Conservation (phyloP, 176 grass and related monocot species). For the Aegilops tauschii region DNA sequence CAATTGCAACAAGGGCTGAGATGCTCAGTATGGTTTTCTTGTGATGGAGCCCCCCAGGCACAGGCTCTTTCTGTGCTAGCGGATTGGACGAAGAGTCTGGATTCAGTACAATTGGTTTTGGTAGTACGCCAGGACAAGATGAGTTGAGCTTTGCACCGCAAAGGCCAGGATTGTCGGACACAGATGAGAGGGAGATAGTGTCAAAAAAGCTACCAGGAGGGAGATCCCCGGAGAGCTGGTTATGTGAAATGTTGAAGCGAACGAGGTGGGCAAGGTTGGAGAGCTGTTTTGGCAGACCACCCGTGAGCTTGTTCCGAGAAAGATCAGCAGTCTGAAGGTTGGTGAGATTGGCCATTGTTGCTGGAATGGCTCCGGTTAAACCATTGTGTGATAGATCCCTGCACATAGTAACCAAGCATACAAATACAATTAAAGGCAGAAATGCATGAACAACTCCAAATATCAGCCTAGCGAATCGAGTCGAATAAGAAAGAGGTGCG, state of each 20-base stretch:
- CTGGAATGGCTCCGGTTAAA: slow-evolving; percentile 78
- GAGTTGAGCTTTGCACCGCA: slow-evolving; percentile 84
- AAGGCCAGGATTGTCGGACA: slow-evolving; percentile 78
- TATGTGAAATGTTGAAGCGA: slow-evolving; percentile 86
- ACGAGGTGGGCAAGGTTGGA: slow-evolving; percentile 69
- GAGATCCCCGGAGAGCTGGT: slow-evolving; percentile 82
- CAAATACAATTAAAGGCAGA: neutral
- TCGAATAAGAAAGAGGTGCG: neutral
- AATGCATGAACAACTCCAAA: slow-evolving; percentile 6
- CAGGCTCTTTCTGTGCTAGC: slow-evolving; percentile 16
- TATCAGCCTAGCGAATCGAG: neutral
- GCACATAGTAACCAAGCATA: slow-evolving; percentile 39
- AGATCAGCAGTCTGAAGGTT: slow-evolving; percentile 69
- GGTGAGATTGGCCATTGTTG: slow-evolving; percentile 57
- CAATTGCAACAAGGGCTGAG: slow-evolving; percentile 89
- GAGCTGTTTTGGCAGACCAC: slow-evolving; percentile 73
- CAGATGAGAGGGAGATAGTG: slow-evolving; percentile 70
- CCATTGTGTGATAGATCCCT: slow-evolving; percentile 94
- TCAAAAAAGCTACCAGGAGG: slow-evolving; percentile 93
- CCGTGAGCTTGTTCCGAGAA: slow-evolving; percentile 73
- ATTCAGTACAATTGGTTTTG: slow-evolving; percentile 96
- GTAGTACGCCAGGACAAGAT: slow-evolving; percentile 72
- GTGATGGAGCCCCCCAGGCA: slow-evolving; percentile 44
- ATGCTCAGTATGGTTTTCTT: slow-evolving; percentile 97
- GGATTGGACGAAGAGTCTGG: slow-evolving; percentile 60